These are phyloP conservation scores for Coriolopsis trogii DNA, from an alignment of 1,284 basidiomycete species.

Conservation along the genomic window DNA sequence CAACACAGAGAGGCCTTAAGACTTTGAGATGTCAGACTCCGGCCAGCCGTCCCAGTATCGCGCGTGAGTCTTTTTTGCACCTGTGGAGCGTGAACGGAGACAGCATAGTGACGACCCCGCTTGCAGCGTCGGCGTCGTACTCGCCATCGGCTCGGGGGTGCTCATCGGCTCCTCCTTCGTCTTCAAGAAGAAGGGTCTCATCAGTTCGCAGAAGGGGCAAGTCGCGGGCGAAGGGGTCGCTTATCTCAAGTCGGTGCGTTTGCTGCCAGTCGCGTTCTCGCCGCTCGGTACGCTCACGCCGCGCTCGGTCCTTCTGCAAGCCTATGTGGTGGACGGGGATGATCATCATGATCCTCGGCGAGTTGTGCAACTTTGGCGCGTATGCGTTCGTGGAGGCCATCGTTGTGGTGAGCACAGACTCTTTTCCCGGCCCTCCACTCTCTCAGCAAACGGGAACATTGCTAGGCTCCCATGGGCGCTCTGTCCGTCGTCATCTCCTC, in stretches of 20 bases:
- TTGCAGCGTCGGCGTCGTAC: conserved; percentile 32
- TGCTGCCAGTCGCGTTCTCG: neutral
- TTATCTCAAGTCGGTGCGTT: conserved; percentile 57
- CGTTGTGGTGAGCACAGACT: conserved; percentile 46
- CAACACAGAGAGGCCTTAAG: no score
- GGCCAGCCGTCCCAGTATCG: conserved; percentile 19
- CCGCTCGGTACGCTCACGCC: neutral
- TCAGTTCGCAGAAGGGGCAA: conserved; percentile 46
- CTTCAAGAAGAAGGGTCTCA: conserved; percentile 62
- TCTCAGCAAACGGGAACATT: conserved; percentile 8
- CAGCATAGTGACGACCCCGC: no score
- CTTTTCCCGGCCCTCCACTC: conserved; percentile 29
- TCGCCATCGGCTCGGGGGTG: conserved; percentile 59
- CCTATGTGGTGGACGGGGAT: conserved; percentile 59
- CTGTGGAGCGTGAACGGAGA: neutral
- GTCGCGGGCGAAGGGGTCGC: conserved; percentile 64
- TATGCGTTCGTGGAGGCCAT: conserved; percentile 54
- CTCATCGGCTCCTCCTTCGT: conserved; percentile 64
- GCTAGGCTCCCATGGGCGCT: conserved; percentile 63
- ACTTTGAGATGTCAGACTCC: neutral
- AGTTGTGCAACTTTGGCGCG: conserved; percentile 38
- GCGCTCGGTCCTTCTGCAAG: conserved; percentile 15
- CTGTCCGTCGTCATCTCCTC: conserved; percentile 72
- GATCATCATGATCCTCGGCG: conserved; percentile 48
- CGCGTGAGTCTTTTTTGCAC: conserved; percentile 7